phyloP scores from a whole-genome alignment of 805 yeast species.

The Ogataea zsoltii region DNA sequence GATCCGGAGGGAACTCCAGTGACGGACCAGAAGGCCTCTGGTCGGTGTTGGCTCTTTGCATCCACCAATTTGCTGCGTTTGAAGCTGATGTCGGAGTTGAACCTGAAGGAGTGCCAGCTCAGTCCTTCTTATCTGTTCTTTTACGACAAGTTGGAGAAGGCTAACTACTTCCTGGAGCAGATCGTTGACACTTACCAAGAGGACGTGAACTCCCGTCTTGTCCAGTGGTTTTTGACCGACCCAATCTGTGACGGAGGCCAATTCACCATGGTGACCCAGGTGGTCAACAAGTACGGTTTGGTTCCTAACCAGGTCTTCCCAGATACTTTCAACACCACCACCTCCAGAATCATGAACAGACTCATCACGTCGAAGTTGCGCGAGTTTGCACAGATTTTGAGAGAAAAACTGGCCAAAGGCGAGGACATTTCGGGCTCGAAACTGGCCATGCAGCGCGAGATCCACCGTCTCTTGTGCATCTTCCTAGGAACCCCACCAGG shows the following conservation, averaged over 20 bases:
- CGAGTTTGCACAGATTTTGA: conserved; percentile 72
- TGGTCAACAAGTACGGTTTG: conserved; percentile 77
- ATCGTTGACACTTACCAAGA: conserved; percentile 67
- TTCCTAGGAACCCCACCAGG: conserved; percentile 80
- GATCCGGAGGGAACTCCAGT: conserved; percentile 60
- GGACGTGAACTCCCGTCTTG: conserved; percentile 67
- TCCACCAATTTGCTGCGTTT: conserved; percentile 72
- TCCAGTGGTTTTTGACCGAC: conserved; percentile 61
- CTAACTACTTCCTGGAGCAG: conserved; percentile 78
- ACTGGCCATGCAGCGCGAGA: conserved; percentile 51
- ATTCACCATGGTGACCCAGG: conserved; percentile 77
- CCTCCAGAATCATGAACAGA: conserved; percentile 54
- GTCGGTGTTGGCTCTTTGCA: conserved; percentile 91
- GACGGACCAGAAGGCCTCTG: conserved; percentile 72
- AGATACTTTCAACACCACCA: conserved; percentile 59
- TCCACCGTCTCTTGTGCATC: conserved; percentile 65
- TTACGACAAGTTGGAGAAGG: conserved; percentile 84
- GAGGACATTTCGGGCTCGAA: conserved; percentile 39
- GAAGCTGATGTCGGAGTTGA: conserved; percentile 59
- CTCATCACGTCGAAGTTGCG: conserved; percentile 69
- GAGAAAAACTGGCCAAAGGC: conserved; percentile 45
- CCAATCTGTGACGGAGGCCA: conserved; percentile 89
- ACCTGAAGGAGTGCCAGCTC: conserved; percentile 67
- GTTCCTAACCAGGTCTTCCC: conserved; percentile 76
- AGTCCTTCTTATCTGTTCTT: conserved; percentile 81